Percentiles rank a stretch among this genome's conserved stretches.
Evolutionary conservation across 768 basidiomycete genomes (phyloP).

Genomic region (Mrakia frigida): DNA sequence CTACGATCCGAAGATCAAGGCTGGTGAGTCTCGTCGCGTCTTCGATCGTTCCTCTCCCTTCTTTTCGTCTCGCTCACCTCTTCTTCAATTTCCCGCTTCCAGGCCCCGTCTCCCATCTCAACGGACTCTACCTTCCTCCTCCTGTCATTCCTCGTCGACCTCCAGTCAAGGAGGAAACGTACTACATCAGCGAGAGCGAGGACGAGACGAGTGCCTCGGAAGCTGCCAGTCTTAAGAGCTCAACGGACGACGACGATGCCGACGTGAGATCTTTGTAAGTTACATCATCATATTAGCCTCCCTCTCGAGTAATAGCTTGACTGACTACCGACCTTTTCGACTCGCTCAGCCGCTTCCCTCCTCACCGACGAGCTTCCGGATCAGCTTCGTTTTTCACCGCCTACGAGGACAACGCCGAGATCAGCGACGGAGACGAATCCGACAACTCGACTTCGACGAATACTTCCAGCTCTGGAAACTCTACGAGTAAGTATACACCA

Average conservation of each 20-base stretch:
- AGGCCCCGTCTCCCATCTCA: constrained; percentile 17
- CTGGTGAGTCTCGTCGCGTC: not conserved
- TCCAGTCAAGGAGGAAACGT: not conserved
- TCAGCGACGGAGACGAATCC: constrained; percentile 71
- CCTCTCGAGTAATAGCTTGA: not conserved
- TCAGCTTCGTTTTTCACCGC: constrained; percentile 23
- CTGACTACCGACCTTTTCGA: not conserved
- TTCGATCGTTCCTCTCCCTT: not conserved
- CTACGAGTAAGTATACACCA: not conserved
- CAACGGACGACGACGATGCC: constrained; percentile 27
- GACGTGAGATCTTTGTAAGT: constrained; percentile 38
- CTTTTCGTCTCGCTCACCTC: not conserved
- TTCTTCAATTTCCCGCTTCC: not conserved
- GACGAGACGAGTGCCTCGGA: constrained; percentile 10
- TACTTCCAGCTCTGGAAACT: not conserved
- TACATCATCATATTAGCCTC: constrained; percentile 19
- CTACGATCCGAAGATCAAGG: constrained; percentile 35
- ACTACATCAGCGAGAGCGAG: constrained; percentile 8
- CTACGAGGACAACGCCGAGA: constrained; percentile 46
- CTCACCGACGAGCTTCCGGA: not conserved
- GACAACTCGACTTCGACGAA: constrained; percentile 52
- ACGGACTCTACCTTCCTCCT: constrained; percentile 17
- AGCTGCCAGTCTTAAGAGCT: not conserved
- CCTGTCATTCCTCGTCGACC: not conserved
- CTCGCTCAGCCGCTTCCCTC: not conserved